Conservation (phyloP, 2,329 filamentous ascomycete species). For the Colletotrichum lentis region DNA sequence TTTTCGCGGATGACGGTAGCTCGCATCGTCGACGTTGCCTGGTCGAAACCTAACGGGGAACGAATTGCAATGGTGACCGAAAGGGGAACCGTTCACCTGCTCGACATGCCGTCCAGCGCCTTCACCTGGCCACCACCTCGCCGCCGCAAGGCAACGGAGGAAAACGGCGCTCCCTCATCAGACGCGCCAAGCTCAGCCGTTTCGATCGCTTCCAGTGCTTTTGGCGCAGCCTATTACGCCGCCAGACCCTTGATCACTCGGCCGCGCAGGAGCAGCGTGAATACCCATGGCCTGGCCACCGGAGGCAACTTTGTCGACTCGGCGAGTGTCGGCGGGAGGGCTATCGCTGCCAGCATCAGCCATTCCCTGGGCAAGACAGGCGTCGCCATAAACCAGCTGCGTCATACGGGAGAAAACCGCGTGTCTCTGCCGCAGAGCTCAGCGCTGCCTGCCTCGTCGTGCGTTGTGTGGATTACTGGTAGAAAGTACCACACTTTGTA, state of each 20-base stretch:
- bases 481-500: conserved; percentile 70
- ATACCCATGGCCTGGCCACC: conserved; percentile 46
- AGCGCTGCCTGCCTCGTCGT: conserved; percentile 63
- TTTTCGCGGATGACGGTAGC: conserved; percentile 93
- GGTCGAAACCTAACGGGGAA: conserved; percentile 83
- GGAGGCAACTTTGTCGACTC: conserved; percentile 63
- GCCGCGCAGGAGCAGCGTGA: conserved; percentile 61
- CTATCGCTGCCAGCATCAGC: conserved; percentile 76
- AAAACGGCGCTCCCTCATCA: conserved; percentile 56
- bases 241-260: conserved; percentile 67
- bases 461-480: conserved; percentile 71
- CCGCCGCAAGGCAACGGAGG: conserved; percentile 55
- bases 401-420: conserved; percentile 79
- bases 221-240: conserved; percentile 75
- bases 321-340: conserved; percentile 74
- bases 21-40: conserved; percentile 87
- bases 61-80: conserved; percentile 90
- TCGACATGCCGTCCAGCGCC: conserved; percentile 83
- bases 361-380: conserved; percentile 79
- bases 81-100: conserved; percentile 92
- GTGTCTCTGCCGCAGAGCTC: conserved; percentile 70
- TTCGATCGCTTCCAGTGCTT: conserved; percentile 73
- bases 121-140: conserved; percentile 87
- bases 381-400: conserved; percentile 72
- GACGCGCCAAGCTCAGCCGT: conserved; percentile 65